Conservation (phyloP, 306 rosid species). For the Sicyos edulis region DNA sequence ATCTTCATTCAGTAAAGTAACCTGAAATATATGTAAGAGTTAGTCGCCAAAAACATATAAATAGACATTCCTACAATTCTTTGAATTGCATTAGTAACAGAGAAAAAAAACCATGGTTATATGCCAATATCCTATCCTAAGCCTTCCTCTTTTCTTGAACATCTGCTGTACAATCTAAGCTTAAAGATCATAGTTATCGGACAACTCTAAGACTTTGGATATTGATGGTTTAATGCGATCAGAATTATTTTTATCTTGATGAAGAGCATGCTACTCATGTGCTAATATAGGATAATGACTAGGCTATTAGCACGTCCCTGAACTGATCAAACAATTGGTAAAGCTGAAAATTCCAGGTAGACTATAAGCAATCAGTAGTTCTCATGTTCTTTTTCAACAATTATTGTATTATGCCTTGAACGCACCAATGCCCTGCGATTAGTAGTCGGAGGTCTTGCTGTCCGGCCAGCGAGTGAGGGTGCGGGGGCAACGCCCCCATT, state of each 20-base stretch:
- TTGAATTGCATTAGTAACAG: not conserved
- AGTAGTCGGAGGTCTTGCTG: too few species aligned
- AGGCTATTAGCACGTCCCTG: not conserved
- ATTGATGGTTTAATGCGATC: not conserved
- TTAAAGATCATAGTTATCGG: not conserved
- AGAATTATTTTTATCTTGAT: too few species aligned
- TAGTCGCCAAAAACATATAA: not conserved
- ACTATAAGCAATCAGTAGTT: not conserved
- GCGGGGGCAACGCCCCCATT: too few species aligned
- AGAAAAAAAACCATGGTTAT: not conserved
- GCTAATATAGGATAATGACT: too few species aligned
- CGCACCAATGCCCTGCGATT: too few species aligned
- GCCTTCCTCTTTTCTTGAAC: not conserved
- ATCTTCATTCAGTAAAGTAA: constrained; percentile 32
- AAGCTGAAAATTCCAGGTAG: constrained; percentile 2
- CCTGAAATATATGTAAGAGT: constrained; percentile 20
- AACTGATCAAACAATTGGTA: not conserved
- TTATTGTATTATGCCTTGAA: too few species aligned
- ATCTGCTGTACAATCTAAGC: constrained; percentile 1
- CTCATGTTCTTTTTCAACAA: constrained; percentile 5
- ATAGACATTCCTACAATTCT: not conserved
- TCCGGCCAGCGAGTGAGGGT: too few species aligned
- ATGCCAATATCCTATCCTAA: not conserved
- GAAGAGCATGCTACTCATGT: too few species aligned
- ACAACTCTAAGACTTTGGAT: not conserved